Base-by-base conservation (phyloP, 2,329 filamentous ascomycete species). In the Colletotrichum costaricense region DNA sequence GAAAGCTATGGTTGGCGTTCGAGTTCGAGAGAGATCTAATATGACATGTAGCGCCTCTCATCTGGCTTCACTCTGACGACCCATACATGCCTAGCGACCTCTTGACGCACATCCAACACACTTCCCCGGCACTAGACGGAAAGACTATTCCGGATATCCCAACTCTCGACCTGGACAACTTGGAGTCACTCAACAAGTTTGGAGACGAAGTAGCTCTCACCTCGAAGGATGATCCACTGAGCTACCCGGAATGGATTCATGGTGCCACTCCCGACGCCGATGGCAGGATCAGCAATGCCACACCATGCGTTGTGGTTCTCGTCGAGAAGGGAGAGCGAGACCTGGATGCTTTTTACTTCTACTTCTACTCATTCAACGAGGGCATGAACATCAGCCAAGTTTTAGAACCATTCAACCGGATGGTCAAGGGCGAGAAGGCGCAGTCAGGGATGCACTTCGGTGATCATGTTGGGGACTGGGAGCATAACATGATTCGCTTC, bases 311-410 rank as follows among this genome's bases (percentile, higher is more conserved):
- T 1, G 79, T 82, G 2, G 76, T 82, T 24, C 46, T 82, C 9
- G 79, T 82, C 0, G 77, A 80, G 16, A 79, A 78, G 66, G 73
- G 66, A 38, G 52, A 76, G 6, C 33, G 74, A 1, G 78, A 81
- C 6, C 8, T 81, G 1, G 81, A 81, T 38, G 80, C 79, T 0
- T 82, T 82, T 11, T 82, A 79, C 68, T 82, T 82, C 52, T 82
- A 82, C 28, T 82, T 82, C 19, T 82, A 82, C 62, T 81, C 80
- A 0, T 82, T 78, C 28, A 79, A 82, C 1, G 77, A 79, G 33
- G 80, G 80, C 0, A 76, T 79, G 0, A 81, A 81, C 22, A 76
- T 81, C 65, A 81, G 78, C 0, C 81, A 81, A 46, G 80, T 82
- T 0, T 16, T 81, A 30, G 78, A 79, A 30, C 80, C 80, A 0